Evolutionary conservation across 352 stramenopile genomes (phyloP).

Genomic region (Phytophthora melonis): DNA sequence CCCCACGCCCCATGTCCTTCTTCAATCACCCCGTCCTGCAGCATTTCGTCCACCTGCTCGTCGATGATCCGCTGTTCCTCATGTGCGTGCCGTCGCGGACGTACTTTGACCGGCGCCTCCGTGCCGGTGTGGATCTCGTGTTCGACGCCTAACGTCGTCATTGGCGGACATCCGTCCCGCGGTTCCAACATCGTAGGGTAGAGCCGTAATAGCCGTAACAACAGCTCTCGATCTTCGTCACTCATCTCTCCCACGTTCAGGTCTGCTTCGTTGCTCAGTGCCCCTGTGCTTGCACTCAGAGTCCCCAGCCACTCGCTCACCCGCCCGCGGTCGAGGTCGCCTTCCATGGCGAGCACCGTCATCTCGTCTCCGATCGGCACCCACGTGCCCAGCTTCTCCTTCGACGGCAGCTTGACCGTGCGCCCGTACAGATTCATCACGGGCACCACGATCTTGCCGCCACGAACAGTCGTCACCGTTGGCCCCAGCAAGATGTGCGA

Average conservation of each 20-base stretch:
- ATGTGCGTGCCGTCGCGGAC: too few relatives aligned
- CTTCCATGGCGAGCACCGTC: neutral
- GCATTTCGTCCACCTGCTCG: too few relatives aligned
- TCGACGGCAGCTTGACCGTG: neutral
- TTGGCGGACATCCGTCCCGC: neutral
- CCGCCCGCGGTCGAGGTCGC: neutral
- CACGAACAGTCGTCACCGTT: neutral
- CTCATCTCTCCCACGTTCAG: too few relatives aligned
- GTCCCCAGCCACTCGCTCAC: neutral
- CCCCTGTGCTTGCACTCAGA: too few relatives aligned
- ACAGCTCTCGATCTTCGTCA: too few relatives aligned
- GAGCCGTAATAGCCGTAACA: neutral
- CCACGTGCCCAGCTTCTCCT: neutral
- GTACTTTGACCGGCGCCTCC: neutral
- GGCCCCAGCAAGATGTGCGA: neutral
- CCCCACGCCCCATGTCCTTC: too few relatives aligned
- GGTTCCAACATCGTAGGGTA: neutral
- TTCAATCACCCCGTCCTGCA: too few relatives aligned
- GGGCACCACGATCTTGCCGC: neutral
- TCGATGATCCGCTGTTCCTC: too few relatives aligned
- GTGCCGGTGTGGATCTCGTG: conserved; percentile 2
- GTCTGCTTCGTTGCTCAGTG: too few relatives aligned
- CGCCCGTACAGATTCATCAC: neutral
- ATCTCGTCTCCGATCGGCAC: neutral
- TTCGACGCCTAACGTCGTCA: neutral